Percentiles rank a stretch among this genome's conserved stretches.
phyloP scores from a whole-genome alignment of 805 yeast species.

The Osmozyma mogii region DNA sequence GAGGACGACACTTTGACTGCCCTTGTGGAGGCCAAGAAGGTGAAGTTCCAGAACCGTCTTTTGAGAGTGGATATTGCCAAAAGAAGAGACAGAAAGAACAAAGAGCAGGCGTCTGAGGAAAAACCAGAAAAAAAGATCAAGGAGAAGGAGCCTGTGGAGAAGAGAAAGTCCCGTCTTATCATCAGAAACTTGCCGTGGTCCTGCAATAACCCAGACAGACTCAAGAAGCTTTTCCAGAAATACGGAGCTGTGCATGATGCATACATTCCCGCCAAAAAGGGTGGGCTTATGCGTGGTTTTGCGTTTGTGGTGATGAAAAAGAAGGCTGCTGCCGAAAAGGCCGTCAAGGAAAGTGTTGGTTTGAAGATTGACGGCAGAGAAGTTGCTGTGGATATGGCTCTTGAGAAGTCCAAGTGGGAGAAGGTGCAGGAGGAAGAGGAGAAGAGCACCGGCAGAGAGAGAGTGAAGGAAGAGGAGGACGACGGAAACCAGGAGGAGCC shows the following conservation, averaged over 20 bases:
- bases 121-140: conserved; percentile 14
- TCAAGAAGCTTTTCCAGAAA: conserved; percentile 61
- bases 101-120: conserved; percentile 6
- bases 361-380: conserved; percentile 81
- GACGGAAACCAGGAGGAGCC: conserved; percentile 33
- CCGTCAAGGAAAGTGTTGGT: conserved; percentile 67
- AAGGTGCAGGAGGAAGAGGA: conserved; percentile 33
- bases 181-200: conserved; percentile 96
- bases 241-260: conserved; percentile 88
- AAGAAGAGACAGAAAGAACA: conserved; percentile 71
- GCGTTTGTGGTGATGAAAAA: conserved; percentile 90
- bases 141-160: conserved; percentile 40
- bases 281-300: conserved; percentile 89
- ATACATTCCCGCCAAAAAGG: conserved; percentile 77
- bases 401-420: conserved; percentile 83
- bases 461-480: conserved; percentile 33
- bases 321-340: conserved; percentile 66
- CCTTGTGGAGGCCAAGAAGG: conserved; percentile 54
- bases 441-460: conserved; percentile 11
- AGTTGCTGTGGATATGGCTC: conserved; percentile 91
- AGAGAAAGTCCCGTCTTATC: conserved; percentile 79
- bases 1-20: conserved; percentile 83
- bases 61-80: conserved; percentile 83
- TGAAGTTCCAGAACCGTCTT: conserved; percentile 56
- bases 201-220: conserved; percentile 64